Conservation (phyloP, 768 basidiomycete species). For the Russula brevipes region DNA sequence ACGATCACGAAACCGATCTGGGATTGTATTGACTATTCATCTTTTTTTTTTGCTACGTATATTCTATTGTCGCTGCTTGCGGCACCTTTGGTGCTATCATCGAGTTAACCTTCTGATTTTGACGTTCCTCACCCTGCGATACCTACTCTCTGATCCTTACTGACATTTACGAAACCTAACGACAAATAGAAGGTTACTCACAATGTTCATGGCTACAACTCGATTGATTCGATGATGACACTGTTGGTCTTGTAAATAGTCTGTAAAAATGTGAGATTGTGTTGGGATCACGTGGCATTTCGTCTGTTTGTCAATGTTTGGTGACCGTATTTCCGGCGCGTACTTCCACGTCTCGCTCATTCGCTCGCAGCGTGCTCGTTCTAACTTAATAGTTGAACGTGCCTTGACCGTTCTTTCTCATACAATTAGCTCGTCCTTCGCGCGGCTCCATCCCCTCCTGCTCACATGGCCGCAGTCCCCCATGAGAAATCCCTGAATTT, state of each 20-base stretch:
- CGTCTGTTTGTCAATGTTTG: conserved; percentile 18
- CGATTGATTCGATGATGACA: not conserved
- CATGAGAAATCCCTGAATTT: conserved; percentile 10
- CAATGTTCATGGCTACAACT: not conserved
- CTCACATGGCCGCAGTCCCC: conserved; percentile 17
- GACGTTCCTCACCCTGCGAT: conserved; percentile 16
- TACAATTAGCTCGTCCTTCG: conserved; percentile 7
- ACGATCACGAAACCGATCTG: conserved; percentile 18
- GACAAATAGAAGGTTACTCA: conserved; percentile 24
- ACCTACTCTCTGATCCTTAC: conserved; percentile 15
- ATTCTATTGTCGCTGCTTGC: conserved; percentile 24
- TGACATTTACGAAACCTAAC: conserved; percentile 22
- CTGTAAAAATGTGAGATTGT: not conserved
- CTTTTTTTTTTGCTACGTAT: conserved; percentile 13
- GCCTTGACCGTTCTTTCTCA: not conserved
- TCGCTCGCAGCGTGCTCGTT: not conserved
- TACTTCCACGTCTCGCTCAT: not conserved
- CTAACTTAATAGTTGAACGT: not conserved
- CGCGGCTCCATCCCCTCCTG: not conserved
- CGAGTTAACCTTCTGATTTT: conserved; percentile 14
- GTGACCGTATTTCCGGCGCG: conserved; percentile 16
- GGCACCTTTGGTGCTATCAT: conserved; percentile 11
- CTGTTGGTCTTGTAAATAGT: not conserved
- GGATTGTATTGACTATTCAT: conserved; percentile 24
- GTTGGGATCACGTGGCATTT: not conserved